phyloP scores from a whole-genome alignment of 257 asterid species.

The Ligustrum vulgare region DNA sequence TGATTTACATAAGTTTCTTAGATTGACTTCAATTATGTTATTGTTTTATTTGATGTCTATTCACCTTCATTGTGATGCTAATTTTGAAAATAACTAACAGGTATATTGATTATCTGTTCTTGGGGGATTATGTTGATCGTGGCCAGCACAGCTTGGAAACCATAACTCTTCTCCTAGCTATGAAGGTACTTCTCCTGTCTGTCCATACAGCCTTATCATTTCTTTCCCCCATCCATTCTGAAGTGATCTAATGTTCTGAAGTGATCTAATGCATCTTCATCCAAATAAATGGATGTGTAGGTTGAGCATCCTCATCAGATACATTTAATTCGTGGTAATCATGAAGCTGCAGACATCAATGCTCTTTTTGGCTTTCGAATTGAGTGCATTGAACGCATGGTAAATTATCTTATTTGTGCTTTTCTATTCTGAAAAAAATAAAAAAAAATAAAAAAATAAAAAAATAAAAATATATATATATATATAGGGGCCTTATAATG shows the following conservation, averaged over 20 bases:
- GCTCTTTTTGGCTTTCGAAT: slow-evolving; percentile 99
- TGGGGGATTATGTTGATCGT: slow-evolving; percentile 99
- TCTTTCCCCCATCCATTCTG: not conserved
- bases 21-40: not conserved
- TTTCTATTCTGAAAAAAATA: slow-evolving; percentile 20
- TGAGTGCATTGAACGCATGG: slow-evolving; percentile 99
- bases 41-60: not conserved
- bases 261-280: slow-evolving; percentile 1
- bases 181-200: slow-evolving; percentile 57
- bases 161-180: slow-evolving; percentile 86
- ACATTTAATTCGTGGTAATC: slow-evolving; percentile 96
- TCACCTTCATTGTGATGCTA: slow-evolving; percentile 25
- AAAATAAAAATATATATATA: too few species aligned
- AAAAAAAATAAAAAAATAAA: too few species aligned
- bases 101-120: slow-evolving; percentile 92
- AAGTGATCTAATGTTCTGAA: not conserved
- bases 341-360: slow-evolving; percentile 99
- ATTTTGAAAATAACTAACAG: slow-evolving; percentile 51
- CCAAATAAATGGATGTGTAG: slow-evolving; percentile 41
- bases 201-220: slow-evolving; percentile 6
- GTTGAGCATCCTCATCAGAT: slow-evolving; percentile 85
- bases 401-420: slow-evolving; percentile 29
- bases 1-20: not conserved
- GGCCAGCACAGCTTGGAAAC: slow-evolving; percentile 99
- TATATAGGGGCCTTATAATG: slow-evolving; percentile 13